Percentiles rank a stretch among this genome's conserved stretches.
Evolutionary conservation across 2,329 filamentous ascomycete genomes (phyloP).

Genomic region (Leptosphaerulina australis): DNA sequence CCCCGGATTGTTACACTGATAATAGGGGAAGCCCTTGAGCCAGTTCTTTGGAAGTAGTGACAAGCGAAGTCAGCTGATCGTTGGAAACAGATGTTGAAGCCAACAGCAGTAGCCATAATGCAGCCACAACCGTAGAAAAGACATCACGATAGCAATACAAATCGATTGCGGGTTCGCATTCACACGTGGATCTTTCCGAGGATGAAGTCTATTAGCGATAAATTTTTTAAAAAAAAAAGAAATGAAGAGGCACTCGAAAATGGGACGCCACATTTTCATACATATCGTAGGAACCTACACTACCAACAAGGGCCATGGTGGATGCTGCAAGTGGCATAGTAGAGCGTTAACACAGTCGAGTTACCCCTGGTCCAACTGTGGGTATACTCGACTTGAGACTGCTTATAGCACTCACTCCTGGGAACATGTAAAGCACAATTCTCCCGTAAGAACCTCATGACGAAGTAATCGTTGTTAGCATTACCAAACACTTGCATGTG

Average conservation of each 20-base stretch:
- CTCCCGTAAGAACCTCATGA: too few species aligned
- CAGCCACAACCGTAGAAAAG: neutral
- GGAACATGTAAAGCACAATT: neutral
- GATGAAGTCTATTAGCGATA: slow-evolving; percentile 1
- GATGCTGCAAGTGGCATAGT: neutral
- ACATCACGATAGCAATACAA: neutral
- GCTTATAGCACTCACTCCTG: neutral
- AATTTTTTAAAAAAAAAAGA: neutral
- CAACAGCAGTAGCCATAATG: neutral
- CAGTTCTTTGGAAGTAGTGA: neutral
- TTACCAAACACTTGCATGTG: neutral
- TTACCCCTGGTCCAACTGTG: neutral
- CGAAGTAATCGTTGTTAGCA: neutral
- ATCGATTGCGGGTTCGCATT: neutral
- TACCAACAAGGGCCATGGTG: too few species aligned
- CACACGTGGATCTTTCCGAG: neutral
- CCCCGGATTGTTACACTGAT: slow-evolving; percentile 11
- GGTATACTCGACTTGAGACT: neutral
- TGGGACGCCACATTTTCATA: too few species aligned
- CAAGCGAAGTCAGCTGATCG: neutral
- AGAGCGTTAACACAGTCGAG: neutral
- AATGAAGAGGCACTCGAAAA: too few species aligned
- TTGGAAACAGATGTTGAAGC: slow-evolving; percentile 6
- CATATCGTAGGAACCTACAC: too few species aligned
- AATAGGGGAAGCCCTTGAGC: slow-evolving; percentile 2